Evolutionary conservation across 2,329 filamentous ascomycete genomes (phyloP).

Genomic region (Talaromyces pinophilus): DNA sequence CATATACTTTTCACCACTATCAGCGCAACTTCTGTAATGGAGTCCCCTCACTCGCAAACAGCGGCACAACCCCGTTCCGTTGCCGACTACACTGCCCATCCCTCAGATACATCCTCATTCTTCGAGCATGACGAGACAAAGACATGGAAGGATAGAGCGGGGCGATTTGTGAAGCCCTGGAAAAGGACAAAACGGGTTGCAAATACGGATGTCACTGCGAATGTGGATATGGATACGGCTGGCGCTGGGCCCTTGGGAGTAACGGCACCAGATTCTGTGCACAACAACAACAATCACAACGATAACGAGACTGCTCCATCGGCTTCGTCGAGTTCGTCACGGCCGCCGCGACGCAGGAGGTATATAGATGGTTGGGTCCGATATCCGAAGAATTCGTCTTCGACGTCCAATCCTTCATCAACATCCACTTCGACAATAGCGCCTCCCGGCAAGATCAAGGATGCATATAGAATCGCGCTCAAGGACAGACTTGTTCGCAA

Average conservation of each 20-base stretch:
- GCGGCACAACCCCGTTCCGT: constrained; percentile 7
- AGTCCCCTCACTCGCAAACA: constrained; percentile 5
- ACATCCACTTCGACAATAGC: background rate
- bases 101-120: background rate
- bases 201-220: background rate
- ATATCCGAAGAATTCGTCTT: constrained; percentile 16
- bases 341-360: constrained; percentile 13
- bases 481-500: constrained; percentile 27
- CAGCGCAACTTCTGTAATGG: background rate
- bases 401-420: background rate
- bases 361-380: constrained; percentile 21
- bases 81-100: background rate
- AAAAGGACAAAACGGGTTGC: background rate
- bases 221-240: background rate
- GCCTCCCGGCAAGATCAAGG: constrained; percentile 7
- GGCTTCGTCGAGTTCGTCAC: background rate
- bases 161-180: constrained; percentile 3
- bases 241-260: background rate
- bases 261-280: background rate
- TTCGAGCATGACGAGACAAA: background rate
- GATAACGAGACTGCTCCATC: constrained; percentile 1
- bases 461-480: constrained; percentile 22
- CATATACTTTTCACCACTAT: background rate
- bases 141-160: constrained; percentile 12
- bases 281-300: background rate